Conservation (phyloP, 2,329 filamentous ascomycete species). For the Orbilia quercus region DNA sequence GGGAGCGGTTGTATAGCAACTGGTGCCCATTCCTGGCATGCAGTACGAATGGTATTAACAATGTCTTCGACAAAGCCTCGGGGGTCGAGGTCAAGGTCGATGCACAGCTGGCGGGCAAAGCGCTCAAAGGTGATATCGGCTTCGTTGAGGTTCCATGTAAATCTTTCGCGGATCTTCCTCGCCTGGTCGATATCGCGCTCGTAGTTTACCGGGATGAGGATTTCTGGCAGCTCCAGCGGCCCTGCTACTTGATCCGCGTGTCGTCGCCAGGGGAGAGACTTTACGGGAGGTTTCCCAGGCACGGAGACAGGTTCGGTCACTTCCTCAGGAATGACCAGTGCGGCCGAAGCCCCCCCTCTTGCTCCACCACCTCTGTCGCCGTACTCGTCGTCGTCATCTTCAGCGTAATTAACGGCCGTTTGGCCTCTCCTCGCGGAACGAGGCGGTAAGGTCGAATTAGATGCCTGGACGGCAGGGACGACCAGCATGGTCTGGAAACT, state of each 20-base stretch:
- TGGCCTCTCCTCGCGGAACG: constrained; percentile 88
- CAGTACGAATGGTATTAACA: constrained; percentile 91
- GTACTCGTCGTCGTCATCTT: constrained; percentile 89
- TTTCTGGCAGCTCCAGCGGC: constrained; percentile 82
- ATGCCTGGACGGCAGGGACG: constrained; percentile 57
- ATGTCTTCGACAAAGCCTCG: constrained; percentile 77
- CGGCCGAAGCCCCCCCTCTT: constrained; percentile 29
- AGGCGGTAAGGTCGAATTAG: constrained; percentile 56
- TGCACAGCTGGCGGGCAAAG: constrained; percentile 89
- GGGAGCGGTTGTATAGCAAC: constrained; percentile 82
- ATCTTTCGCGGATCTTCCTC: constrained; percentile 89
- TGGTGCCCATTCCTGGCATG: constrained; percentile 94
- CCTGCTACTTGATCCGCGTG: constrained; percentile 73
- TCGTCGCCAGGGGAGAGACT: constrained; percentile 58
- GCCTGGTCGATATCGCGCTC: constrained; percentile 84
- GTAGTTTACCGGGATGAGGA: constrained; percentile 93
- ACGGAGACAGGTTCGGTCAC: constrained; percentile 57
- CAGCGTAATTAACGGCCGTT: constrained; percentile 95
- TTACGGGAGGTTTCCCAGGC: constrained; percentile 52
- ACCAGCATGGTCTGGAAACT: constrained; percentile 59
- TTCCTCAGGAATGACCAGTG: constrained; percentile 55
- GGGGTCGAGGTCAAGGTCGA: constrained; percentile 87
- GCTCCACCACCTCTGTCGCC: constrained; percentile 63
- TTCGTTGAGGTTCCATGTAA: constrained; percentile 97
- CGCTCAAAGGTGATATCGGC: constrained; percentile 92